These are phyloP conservation scores for Alternaria novae-zelandiae DNA, from an alignment of 2,329 filamentous ascomycete species.

Conservation along the genomic window DNA sequence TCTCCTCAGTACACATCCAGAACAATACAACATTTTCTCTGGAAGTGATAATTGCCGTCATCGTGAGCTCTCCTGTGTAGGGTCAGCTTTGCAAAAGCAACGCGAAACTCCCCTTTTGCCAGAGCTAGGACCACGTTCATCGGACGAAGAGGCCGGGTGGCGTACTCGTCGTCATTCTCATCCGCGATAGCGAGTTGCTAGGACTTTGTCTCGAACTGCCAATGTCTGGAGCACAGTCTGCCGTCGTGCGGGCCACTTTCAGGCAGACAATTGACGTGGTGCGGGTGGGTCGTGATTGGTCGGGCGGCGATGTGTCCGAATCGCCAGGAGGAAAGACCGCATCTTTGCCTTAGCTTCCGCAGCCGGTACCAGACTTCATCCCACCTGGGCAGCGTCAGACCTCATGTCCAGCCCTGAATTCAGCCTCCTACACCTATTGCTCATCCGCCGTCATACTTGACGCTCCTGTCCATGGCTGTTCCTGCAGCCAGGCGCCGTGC, in stretches of 20 bases:
- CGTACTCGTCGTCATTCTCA: not conserved
- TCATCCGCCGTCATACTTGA: not conserved
- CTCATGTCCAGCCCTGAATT: not conserved
- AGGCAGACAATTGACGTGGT: slow-evolving; percentile 12
- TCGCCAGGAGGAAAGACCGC: slow-evolving; percentile 5
- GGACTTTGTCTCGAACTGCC: not conserved
- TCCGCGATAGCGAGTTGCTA: not conserved
- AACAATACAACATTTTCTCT: not conserved
- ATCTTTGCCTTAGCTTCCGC: slow-evolving; percentile 15
- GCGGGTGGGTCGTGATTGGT: slow-evolving; percentile 13
- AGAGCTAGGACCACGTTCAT: not conserved
- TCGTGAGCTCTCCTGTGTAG: not conserved
- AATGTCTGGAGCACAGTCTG: not conserved
- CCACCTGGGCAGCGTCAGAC: not conserved
- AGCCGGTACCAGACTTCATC: slow-evolving; percentile 2
- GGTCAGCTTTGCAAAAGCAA: not conserved
- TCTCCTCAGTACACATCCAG: not conserved
- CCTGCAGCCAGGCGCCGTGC: not conserved
- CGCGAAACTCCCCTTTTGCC: not conserved
- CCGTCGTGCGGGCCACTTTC: slow-evolving; percentile 18
- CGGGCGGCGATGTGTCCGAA: not conserved
- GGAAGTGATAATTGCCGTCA: not conserved
- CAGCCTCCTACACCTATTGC: not conserved
- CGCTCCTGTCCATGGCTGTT: not conserved
- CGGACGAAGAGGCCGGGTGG: not conserved